Evolutionary conservation across 106 monocot genomes (phyloP).

Genomic region (Acorus gramineus): DNA sequence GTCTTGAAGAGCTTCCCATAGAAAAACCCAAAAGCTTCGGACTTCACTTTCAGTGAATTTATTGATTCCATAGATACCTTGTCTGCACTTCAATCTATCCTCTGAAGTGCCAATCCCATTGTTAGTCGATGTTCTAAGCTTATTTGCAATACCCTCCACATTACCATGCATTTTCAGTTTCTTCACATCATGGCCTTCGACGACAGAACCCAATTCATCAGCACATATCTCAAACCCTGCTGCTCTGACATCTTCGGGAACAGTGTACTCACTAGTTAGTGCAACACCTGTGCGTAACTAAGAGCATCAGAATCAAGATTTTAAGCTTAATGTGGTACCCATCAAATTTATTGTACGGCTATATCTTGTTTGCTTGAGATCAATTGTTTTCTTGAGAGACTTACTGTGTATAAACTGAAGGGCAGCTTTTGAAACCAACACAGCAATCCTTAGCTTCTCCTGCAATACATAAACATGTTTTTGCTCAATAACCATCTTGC

Average conservation of each 20-base stretch:
- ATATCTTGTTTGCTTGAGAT: too few species aligned
- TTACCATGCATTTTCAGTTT: constrained; percentile 47
- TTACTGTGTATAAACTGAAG: constrained; percentile 46
- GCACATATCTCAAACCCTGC: constrained; percentile 66
- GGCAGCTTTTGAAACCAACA: constrained; percentile 46
- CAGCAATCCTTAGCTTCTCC: constrained; percentile 50
- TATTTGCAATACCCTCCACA: constrained; percentile 38
- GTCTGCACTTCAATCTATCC: constrained; percentile 21
- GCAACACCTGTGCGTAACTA: constrained; percentile 20
- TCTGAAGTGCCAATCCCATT: constrained; percentile 24
- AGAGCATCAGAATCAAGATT: neutral
- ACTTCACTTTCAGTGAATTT: constrained; percentile 43
- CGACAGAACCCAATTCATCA: constrained; percentile 55
- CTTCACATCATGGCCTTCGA: constrained; percentile 54
- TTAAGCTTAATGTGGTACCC: neutral
- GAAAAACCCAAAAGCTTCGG: constrained; percentile 56
- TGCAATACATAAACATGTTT: constrained; percentile 1
- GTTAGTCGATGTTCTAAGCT: constrained; percentile 40
- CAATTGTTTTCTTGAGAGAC: too few species aligned
- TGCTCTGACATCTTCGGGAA: constrained; percentile 43
- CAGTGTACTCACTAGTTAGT: constrained; percentile 29
- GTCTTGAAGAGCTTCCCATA: constrained; percentile 76
- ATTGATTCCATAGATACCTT: constrained; percentile 48
- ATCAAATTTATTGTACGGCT: neutral
- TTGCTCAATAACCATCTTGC: too few species aligned